These are phyloP conservation scores for Leccinum ponderosum DNA, from an alignment of 1,284 basidiomycete genomes.

Conservation along the genomic window DNA sequence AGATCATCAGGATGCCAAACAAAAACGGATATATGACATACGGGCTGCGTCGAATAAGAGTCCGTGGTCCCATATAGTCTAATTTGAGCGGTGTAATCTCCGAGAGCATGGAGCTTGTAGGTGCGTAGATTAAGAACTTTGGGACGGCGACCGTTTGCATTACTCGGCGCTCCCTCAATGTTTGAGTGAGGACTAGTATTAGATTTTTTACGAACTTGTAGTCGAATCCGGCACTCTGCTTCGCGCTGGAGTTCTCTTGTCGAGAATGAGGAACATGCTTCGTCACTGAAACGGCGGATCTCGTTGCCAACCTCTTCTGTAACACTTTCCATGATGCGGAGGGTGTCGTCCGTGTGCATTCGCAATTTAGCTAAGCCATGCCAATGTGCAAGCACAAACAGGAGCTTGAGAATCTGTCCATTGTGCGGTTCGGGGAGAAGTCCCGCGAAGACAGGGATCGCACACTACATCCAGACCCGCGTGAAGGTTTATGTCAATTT, in stretches of 20 bases:
- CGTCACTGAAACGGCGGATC: not conserved
- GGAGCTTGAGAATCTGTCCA: not conserved
- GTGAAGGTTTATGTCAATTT: not conserved
- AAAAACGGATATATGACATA: not conserved
- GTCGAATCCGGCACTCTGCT: not conserved
- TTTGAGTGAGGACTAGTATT: not conserved
- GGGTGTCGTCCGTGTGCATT: not conserved
- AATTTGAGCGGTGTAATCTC: not conserved
- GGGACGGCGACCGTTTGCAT: not conserved
- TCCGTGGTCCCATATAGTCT: not conserved
- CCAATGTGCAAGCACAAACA: not conserved
- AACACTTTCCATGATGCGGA: not conserved
- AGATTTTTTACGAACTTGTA: not conserved
- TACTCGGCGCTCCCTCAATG: not conserved
- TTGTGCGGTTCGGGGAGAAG: not conserved
- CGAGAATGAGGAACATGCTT: not conserved
- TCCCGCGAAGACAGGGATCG: not conserved
- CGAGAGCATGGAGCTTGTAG: not conserved
- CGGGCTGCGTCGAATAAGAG: not conserved
- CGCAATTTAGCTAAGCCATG: not conserved
- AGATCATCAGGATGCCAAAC: not conserved
- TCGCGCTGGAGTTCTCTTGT: not conserved
- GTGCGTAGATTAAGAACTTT: not conserved
- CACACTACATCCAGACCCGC: not conserved
- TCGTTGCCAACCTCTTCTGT: not conserved